Base-by-base conservation (phyloP, 305 asterid genomes). In the Fraxinus nigra region DNA sequence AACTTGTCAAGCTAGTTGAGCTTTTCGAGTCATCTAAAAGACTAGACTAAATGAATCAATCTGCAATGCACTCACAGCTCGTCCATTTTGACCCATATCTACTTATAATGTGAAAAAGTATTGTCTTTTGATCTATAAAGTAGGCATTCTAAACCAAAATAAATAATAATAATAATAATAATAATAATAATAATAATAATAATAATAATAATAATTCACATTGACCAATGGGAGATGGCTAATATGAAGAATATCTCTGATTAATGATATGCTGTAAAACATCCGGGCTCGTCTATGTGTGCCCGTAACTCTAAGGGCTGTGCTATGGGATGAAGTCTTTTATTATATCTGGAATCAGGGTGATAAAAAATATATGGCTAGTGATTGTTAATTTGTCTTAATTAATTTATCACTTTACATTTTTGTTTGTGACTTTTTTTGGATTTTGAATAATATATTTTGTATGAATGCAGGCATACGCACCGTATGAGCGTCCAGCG, bases 401-500 rank as follows among this genome's bases (percentile, higher is more conserved):
- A 30, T 69, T 30, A 20, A 51, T 51, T 51, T 14, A 51, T 51
- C 61, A 16, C 61, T 14, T 48, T 48, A 4, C 61, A 61, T 43
- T 11, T 46, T 11, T 10, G 63, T 70, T 51, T 51, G 33, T 46
- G 61, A 78, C 28, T 11, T 77, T 79, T 80, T 79, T 80, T 43
- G 3, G 5, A 67, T 69, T 5, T 73, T 26, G 46, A 30, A 56
- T 70, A 13, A 56, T 28, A 4, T 75, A 76, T 43, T 78, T 20
- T 56, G 35, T 80, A 43, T 79, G 77, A 26, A 76, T 86, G 80
- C 90, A 95, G 99, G 93, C 96, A 32, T 80, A 87, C 75, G 98
- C 97, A 43, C 99, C 99, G 24, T 95, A 94, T 69, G 99, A 94
- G 79, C 97, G 99, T 59, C 99, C 99, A 79, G 98, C 99, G 77